Percentiles rank a stretch among this genome's conserved stretches.
Evolutionary conservation across 495 filamentous ascomycete genomes (phyloP).

Genomic region (Penicillium tannophilum): DNA sequence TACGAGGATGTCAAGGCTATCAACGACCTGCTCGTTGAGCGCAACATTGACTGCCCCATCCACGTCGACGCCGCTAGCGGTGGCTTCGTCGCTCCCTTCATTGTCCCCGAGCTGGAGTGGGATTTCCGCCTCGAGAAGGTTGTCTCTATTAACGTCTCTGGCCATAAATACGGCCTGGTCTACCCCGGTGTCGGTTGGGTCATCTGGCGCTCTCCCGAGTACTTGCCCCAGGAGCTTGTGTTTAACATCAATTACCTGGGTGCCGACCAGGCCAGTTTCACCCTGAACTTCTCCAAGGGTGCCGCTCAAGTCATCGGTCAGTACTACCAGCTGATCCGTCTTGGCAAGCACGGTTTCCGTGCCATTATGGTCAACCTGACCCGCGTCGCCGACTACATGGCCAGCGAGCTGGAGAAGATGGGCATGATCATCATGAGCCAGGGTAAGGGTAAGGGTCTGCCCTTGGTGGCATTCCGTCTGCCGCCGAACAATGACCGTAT

Average conservation of each 20-base stretch:
- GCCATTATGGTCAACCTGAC: slow-evolving; percentile 88
- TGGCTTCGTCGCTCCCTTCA: slow-evolving; percentile 89
- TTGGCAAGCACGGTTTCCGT: slow-evolving; percentile 85
- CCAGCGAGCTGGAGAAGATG: slow-evolving; percentile 63
- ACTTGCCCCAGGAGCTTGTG: slow-evolving; percentile 83
- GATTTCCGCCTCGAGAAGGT: slow-evolving; percentile 87
- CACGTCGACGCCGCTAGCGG: slow-evolving; percentile 91
- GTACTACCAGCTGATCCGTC: slow-evolving; percentile 92
- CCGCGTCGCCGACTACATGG: slow-evolving; percentile 78
- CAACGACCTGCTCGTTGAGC: slow-evolving; percentile 77
- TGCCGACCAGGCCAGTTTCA: slow-evolving; percentile 93
- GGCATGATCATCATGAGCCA: slow-evolving; percentile 88
- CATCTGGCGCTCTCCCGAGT: slow-evolving; percentile 82
- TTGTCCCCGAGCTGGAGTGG: slow-evolving; percentile 78
- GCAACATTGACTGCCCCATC: slow-evolving; percentile 74
- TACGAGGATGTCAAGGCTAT: slow-evolving; percentile 91
- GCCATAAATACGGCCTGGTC: slow-evolving; percentile 82
- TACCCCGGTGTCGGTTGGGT: slow-evolving; percentile 95
- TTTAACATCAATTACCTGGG: slow-evolving; percentile 99
- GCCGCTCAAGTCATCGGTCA: slow-evolving; percentile 91
- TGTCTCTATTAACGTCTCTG: slow-evolving; percentile 88
- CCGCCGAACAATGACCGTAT: slow-evolving; percentile 57
- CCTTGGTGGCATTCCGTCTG: slow-evolving; percentile 83
- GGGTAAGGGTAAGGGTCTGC: slow-evolving; percentile 70
- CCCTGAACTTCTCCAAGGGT: slow-evolving; percentile 95